Evolutionary conservation across 2,329 filamentous ascomycete genomes (phyloP), one percentile per base, ranked within the genome.

Genomic region (Colletotrichum abscissum): DNA sequence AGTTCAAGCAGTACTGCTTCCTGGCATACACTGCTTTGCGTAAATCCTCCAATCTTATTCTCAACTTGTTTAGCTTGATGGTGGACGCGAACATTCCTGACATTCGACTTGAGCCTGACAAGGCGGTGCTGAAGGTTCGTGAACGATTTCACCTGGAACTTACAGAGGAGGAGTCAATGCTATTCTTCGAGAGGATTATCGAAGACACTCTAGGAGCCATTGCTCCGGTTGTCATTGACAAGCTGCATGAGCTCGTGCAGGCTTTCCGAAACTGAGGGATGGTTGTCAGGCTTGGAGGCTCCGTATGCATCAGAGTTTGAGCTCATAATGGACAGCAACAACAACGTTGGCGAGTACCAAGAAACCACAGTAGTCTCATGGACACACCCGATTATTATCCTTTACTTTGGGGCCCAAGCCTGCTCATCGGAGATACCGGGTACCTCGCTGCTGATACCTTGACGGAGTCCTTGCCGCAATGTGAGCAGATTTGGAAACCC

Each of bases 41-140:
- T 71, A 98, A 98, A 81, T 95, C 92, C 2, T 94, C 93, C 22
- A 97, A 96, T 77, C 87, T 99, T 75, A 97, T 99, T 54, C 88
- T 99, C 33, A 99, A 99, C 79, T 83, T 99, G 57, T 99, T 99
- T 82, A 95, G 94, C 78, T 87, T 99, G 71, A 99, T 99, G 97
- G 93, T 97, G 19, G 95, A 98, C 81, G 96, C 97, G 52, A 98
- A 98, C 79, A 98, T 99, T 73, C 97, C 95, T 0, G 97, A 98
- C 78, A 97, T 99, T 79, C 92, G 93, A 72, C 89, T 97, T 26
- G 95, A 98, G 84, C 94, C 95, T 12, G 95, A 98, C 83, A 97
- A 97, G 84, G 95, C 95, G 12, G 96, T 98, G 19, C 86, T 95
- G 78, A 99, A 98, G 84, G 96, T 99, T 5, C 93, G 97, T 81